phyloP scores from a whole-genome alignment of 2,329 filamentous ascomycete genomes.

The Aspergillus felis region DNA sequence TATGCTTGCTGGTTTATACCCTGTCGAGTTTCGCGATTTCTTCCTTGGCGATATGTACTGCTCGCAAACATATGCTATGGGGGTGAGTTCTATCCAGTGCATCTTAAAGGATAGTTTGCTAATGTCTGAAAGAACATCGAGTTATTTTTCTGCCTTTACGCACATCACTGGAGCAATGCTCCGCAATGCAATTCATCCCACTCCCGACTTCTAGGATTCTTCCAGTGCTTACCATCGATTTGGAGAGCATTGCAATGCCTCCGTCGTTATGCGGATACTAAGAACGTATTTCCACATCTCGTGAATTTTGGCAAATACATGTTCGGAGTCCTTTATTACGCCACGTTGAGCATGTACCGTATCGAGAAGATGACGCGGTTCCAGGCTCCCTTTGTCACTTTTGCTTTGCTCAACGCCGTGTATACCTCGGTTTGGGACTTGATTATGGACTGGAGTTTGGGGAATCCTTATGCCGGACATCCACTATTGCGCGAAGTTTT shows the following conservation, averaged over 20 bases:
- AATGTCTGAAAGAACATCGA: conserved; percentile 66
- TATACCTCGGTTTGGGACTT: conserved; percentile 92
- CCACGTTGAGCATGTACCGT: conserved; percentile 77
- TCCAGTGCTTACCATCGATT: conserved; percentile 76
- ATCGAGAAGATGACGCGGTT: conserved; percentile 59
- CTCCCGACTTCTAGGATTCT: conserved; percentile 80
- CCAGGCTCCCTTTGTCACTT: conserved; percentile 69
- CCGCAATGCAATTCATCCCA: conserved; percentile 78
- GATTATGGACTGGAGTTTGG: conserved; percentile 92
- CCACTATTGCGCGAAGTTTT: conserved; percentile 71
- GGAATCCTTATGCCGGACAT: conserved; percentile 68
- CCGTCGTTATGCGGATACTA: conserved; percentile 81
- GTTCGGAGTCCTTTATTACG: conserved; percentile 75
- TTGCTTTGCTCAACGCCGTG: conserved; percentile 74
- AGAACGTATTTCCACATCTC: conserved; percentile 84
- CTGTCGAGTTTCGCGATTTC: conserved; percentile 95
- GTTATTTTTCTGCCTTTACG: conserved; percentile 91
- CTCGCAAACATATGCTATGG: conserved; percentile 84
- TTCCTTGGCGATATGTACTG: conserved; percentile 98
- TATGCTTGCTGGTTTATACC: conserved; percentile 78
- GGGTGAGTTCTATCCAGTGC: conserved; percentile 53
- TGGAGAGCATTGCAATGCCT: conserved; percentile 91
- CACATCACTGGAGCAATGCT: conserved; percentile 69
- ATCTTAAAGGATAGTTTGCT: conserved; percentile 10
- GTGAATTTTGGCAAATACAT: conserved; percentile 90